Base-by-base conservation (phyloP, 257 asterid species). In the Solanum chmielewskii region DNA sequence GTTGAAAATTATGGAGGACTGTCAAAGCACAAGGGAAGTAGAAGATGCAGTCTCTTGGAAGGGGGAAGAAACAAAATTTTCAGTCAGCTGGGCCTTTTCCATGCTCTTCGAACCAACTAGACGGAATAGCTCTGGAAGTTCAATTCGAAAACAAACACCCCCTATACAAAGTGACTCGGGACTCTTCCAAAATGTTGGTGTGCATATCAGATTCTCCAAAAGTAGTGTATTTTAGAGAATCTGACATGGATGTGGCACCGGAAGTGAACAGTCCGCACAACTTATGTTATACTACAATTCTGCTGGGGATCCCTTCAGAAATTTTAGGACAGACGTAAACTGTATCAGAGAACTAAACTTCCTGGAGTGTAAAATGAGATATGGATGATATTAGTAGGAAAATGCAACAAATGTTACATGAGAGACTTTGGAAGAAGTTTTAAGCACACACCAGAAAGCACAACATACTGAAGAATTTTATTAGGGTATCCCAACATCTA, bases 401-500 rank as follows among this genome's bases (percentile, higher is more conserved):
- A 60, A 13, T 7, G 69, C 31, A 39, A 31, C 73, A 23, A 44
- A 39, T 33, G 73, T 29, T 20, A 44, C 15, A 25, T 4, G 83
- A 77, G 62, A 21, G 33, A 77, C 62, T 80, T 80, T 80, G 69
- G 85, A 47, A 80, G 42, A 29, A 80, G 42, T 49, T 80, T 80
- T 49, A 31, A 49, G 69, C 85, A 80, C 85, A 80, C 69, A 18
- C 69, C 44, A 80, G 85, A 80, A 80, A 47, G 11, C 89, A 66
- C 74, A 10, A 9, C 86, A 68, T 60, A 49, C 69, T 81, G 86
- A 87, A 66, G 73, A 81, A 62, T 47, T 80, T 87, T 66, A 87
- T 87, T 87, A 82, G 89, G 74, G 82, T 66, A 87, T 69, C 49
- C 86, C 39, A 82, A 44, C 84, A 23, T 86, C 47, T 71, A 47